Base-by-base conservation (phyloP, 305 asterid species). In the Petunia hybrid region DNA sequence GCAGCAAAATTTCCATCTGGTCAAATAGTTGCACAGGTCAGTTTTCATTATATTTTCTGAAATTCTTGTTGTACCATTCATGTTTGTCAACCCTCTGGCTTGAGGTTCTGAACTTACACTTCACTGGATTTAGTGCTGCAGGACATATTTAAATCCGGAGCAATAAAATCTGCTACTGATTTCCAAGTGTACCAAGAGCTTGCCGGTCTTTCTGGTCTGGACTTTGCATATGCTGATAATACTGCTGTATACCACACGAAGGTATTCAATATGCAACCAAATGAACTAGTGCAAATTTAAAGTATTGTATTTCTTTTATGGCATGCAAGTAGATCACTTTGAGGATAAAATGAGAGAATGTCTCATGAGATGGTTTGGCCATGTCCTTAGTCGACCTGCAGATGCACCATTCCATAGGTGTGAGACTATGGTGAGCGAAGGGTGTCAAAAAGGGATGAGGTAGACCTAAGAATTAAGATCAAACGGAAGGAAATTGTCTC, bases 201-300 rank as follows among this genome's bases (percentile, higher is more conserved):
- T 77, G 97, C 88, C 31, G 98, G 98, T 78, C 97, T 96, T 84
- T 96, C 99, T 8, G 98, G 99, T 64, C 99, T 96, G 55, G 99
- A 96, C 90, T 93, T 96, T 88, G 99, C 97, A 41, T 96, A 74
- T 85, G 82, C 89, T 69, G 99, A 93, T 83, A 85, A 90, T 66
- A 91, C 98, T 81, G 98, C 96, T 39, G 97, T 96, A 74, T 96
- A 96, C 90, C 99, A 96, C 88, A 96, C 98, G 41, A 94, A 94
- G 97, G 99, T 94, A 89, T 48, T 71, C 45, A 48, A 3, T 46
- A 71, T 46, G 77, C 61, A 60, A 45, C 77, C 43, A 42, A 35
- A 71, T 48, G 61, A 67, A 71, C 36, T 57, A 57, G 36, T 57
- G 36, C 63, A n/a, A 16, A 16, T 46, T 14, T 57, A 5, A 57